phyloP scores from a whole-genome alignment of 208 protist genomes.

The Crithidia thermophila region DNA sequence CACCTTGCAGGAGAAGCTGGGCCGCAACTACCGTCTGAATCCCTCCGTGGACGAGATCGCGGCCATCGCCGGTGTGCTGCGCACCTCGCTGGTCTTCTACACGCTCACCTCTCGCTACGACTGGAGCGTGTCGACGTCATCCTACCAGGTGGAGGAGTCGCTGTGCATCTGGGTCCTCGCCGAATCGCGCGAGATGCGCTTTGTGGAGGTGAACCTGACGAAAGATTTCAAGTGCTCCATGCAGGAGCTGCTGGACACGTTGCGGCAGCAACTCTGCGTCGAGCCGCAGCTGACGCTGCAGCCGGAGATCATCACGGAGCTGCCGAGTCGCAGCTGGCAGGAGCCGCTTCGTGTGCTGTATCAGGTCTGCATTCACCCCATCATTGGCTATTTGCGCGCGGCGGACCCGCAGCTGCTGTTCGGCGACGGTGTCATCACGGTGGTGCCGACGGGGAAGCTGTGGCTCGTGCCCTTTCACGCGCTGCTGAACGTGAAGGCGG shows the following conservation, averaged over 20 bases:
- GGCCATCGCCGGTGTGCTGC: constrained; percentile 64
- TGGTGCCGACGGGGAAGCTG: constrained; percentile 77
- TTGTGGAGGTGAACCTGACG: constrained; percentile 85
- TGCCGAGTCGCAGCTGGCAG: constrained; percentile 79
- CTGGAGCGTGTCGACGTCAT: constrained; percentile 46
- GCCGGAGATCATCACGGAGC: constrained; percentile 57
- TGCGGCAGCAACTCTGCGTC: constrained; percentile 64
- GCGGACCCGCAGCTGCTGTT: constrained; percentile 58
- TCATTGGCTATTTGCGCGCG: constrained; percentile 81
- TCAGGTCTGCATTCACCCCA: constrained; percentile 79
- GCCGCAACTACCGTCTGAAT: constrained; percentile 58
- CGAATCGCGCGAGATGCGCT: constrained; percentile 79
- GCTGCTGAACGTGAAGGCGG: constrained; percentile 65
- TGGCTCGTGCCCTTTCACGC: constrained; percentile 90
- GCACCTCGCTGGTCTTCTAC: constrained; percentile 82
- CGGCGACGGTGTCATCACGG: constrained; percentile 66
- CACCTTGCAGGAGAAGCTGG: constrained; percentile 78
- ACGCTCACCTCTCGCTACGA: constrained; percentile 60
- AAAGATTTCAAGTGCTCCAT: constrained; percentile 80
- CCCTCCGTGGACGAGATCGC: constrained; percentile 86
- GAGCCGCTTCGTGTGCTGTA: constrained; percentile 85
- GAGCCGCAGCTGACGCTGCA: constrained; percentile 49
- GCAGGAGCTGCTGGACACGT: constrained; percentile 42
- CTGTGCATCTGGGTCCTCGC: constrained; percentile 89
- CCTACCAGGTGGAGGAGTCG: constrained; percentile 64